phyloP scores from a whole-genome alignment of 2,329 filamentous ascomycete species.

The Thelonectria olida region DNA sequence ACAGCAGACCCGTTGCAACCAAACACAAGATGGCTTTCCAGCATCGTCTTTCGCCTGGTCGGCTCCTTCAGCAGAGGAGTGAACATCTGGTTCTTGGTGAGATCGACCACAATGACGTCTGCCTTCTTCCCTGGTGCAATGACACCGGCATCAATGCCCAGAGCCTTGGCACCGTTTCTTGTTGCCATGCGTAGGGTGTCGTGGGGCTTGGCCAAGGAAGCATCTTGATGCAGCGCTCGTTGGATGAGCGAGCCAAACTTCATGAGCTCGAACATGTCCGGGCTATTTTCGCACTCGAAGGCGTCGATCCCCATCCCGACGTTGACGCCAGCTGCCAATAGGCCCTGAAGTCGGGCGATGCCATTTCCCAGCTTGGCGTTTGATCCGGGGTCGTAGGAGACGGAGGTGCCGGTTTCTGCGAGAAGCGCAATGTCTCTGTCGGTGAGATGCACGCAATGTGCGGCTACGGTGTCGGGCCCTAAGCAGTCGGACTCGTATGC shows the following conservation, averaged over 20 bases:
- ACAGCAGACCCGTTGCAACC: conserved; percentile 18
- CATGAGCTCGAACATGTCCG: conserved; percentile 25
- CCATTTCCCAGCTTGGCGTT: conserved; percentile 27
- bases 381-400: conserved; percentile 20
- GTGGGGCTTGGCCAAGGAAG: conserved; percentile 13
- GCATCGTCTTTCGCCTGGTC: conserved; percentile 9
- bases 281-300: conserved; percentile 24
- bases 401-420: conserved; percentile 16
- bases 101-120: conserved; percentile 20
- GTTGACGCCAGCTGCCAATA: conserved; percentile 13
- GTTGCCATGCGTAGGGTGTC: conserved; percentile 23
- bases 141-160: conserved; percentile 14
- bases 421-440: conserved; percentile 19
- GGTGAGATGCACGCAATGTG: conserved; percentile 22
- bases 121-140: conserved; percentile 17
- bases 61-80: conserved; percentile 21
- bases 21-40: conserved; percentile 20
- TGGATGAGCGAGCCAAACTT: conserved; percentile 24
- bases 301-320: conserved; percentile 23
- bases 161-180: conserved; percentile 14
- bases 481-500: conserved; percentile 17
- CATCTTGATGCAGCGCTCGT: conserved; percentile 18
- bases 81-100: conserved; percentile 24
- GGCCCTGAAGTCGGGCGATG: conserved; percentile 14
- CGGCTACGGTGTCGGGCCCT: conserved; percentile 14